Conservation (phyloP, 768 basidiomycete species). For the Calocera cornea region DNA sequence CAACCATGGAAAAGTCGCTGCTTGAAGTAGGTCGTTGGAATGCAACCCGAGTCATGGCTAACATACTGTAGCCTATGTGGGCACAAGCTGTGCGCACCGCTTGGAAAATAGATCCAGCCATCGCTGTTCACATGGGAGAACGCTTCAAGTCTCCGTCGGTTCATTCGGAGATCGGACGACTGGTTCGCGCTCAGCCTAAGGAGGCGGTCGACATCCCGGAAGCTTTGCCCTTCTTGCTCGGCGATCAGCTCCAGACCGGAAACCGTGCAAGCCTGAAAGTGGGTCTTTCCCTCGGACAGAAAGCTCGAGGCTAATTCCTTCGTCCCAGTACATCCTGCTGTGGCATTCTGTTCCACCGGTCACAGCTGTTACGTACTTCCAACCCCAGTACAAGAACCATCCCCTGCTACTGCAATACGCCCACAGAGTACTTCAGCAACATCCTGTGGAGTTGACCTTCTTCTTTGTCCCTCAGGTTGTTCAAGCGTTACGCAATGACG, state of each 20-base stretch:
- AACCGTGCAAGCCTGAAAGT: constrained; percentile 67
- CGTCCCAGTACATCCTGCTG: constrained; percentile 58
- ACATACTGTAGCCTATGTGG: constrained; percentile 44
- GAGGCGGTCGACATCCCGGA: constrained; percentile 66
- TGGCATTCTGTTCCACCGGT: constrained; percentile 85
- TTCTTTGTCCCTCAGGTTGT: constrained; percentile 99
- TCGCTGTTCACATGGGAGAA: constrained; percentile 73
- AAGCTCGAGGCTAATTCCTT: not conserved
- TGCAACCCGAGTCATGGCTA: not conserved
- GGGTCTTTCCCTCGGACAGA: constrained; percentile 9
- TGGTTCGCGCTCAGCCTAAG: constrained; percentile 58
- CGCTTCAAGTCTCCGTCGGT: constrained; percentile 63
- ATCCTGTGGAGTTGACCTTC: constrained; percentile 88
- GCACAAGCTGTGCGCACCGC: constrained; percentile 48
- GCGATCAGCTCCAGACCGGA: constrained; percentile 46
- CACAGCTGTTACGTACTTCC: constrained; percentile 70
- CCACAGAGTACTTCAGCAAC: constrained; percentile 85
- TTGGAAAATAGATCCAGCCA: constrained; percentile 73
- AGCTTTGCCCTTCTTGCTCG: constrained; percentile 65
- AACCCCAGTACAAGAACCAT: constrained; percentile 68
- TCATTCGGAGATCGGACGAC: constrained; percentile 55
- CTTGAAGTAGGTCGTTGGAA: constrained; percentile 38
- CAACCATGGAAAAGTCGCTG: constrained; percentile 43
- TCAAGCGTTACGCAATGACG: constrained; percentile 84
- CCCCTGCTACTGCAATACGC: constrained; percentile 88